Evolutionary conservation across 768 basidiomycete species (phyloP).

Genomic region (Lentinula edodes): DNA sequence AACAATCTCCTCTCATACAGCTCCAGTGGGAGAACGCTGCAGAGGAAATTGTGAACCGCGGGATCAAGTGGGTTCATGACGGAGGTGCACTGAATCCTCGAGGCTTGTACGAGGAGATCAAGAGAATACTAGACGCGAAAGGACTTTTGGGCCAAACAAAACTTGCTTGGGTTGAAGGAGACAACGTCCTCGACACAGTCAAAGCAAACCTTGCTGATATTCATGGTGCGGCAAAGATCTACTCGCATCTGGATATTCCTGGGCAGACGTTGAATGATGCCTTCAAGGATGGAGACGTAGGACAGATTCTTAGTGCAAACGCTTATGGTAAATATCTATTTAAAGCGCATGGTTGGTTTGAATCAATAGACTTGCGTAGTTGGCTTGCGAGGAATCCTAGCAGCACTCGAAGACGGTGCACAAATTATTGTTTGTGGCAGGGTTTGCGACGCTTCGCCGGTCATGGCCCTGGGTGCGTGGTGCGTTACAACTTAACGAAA

Average conservation of each 20-base stretch:
- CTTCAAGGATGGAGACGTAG: background rate
- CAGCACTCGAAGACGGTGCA: background rate
- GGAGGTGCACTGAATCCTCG: conserved; percentile 5
- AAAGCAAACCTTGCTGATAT: background rate
- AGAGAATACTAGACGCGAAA: background rate
- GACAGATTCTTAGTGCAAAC: background rate
- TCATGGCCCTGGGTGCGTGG: conserved; percentile 5
- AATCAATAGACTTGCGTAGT: background rate
- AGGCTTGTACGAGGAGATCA: conserved; percentile 3
- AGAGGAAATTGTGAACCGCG: background rate
- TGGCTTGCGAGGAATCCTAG: conserved; percentile 4
- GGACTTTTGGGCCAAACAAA: background rate
- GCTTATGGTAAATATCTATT: background rate
- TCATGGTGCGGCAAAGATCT: background rate
- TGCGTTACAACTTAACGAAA: background rate
- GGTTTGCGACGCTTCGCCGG: conserved; percentile 4
- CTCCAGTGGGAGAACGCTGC: background rate
- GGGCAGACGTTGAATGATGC: background rate
- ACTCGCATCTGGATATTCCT: conserved; percentile 5
- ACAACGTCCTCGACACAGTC: background rate
- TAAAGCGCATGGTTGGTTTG: background rate
- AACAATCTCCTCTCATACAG: conserved; percentile 1
- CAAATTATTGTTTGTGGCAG: conserved; percentile 5
- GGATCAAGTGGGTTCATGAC: conserved; percentile 2
- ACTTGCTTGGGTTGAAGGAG: conserved; percentile 5